Conservation (phyloP, 169 alveolate genomes). For the Toxoplasma gondii region DNA sequence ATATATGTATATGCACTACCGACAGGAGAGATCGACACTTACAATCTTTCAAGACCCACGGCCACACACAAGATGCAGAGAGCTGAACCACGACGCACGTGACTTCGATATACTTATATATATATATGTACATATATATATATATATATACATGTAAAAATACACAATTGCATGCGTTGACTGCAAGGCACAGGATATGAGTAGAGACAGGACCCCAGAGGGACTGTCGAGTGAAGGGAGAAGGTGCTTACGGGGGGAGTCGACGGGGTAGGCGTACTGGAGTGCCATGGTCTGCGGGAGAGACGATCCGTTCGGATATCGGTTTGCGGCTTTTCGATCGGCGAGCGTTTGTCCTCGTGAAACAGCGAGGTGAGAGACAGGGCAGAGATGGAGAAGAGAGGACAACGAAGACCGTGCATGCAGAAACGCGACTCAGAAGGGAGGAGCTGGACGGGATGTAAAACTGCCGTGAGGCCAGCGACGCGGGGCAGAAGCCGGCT, state of each 20-base stretch:
- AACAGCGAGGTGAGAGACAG: too few relatives aligned
- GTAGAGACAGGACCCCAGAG: background rate
- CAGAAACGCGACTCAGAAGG: too few relatives aligned
- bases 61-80: background rate
- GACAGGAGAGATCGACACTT: background rate
- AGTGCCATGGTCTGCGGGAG: background rate
- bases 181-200: background rate
- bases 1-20: too few relatives aligned
- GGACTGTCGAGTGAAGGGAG: background rate
- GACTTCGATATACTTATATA: background rate
- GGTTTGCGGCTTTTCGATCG: background rate
- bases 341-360: too few relatives aligned
- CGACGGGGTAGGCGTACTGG: background rate
- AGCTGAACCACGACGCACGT: background rate
- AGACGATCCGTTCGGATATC: background rate
- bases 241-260: background rate
- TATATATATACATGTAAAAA: background rate
- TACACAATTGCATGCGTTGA: background rate
- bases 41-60: background rate
- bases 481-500: too few relatives aligned
- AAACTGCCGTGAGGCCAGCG: too few relatives aligned
- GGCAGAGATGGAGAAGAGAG: too few relatives aligned
- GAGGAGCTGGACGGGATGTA: too few relatives aligned
- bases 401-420: too few relatives aligned
- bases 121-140: background rate